Evolutionary conservation across 2,329 filamentous ascomycete genomes (phyloP), one percentile per base, ranked within the genome.

Genomic region (Neonectria magnoliae): DNA sequence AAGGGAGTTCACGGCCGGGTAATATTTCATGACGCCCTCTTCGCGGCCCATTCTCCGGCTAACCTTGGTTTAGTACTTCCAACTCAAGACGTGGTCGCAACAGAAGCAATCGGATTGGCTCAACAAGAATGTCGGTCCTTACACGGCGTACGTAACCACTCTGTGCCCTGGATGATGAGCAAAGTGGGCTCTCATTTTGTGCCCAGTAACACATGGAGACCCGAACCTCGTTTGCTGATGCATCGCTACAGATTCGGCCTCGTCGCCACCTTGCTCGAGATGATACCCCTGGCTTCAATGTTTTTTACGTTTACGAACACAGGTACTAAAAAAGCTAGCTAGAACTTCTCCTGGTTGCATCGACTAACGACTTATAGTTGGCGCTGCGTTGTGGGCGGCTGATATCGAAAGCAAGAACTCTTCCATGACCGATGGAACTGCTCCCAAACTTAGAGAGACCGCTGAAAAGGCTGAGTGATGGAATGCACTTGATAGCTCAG

Each of bases 301-400:
- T 85, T 95, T 65, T 97, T 97, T 75, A 87, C 91, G 1, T 98
- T 97, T 78, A 97, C 94, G 16, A 98, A 97, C 78, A 91, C 93
- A 1, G 87, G 88, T 87, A 81, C 75, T 80, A 69, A 10, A 38
- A 5, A 50, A 22, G 31, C 7, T 16, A 36, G 11, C 3, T 42
- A 18, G 13, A 9, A 45, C 14, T 20, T 14, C 27, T 6, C 3
- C 13, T 41, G 47, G 42, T n/a, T 20, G 29, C 4, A 29, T 4
- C 18, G 61, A 27, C 65, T 75, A 48, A 75, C 57, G 6, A 22
- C 4, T 20, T 31, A 2, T 20, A 90, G 93, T 97, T 63, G 95
- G 94, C 8, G 95, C 94, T 58, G 95, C 95, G 8, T 82, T 98
- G n/a, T 98, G 94, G 94, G 94, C 95, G 44, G 92, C 93, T 18